Conservation (phyloP, 2,329 filamentous ascomycete genomes). For the Cladosporium sp. region DNA sequence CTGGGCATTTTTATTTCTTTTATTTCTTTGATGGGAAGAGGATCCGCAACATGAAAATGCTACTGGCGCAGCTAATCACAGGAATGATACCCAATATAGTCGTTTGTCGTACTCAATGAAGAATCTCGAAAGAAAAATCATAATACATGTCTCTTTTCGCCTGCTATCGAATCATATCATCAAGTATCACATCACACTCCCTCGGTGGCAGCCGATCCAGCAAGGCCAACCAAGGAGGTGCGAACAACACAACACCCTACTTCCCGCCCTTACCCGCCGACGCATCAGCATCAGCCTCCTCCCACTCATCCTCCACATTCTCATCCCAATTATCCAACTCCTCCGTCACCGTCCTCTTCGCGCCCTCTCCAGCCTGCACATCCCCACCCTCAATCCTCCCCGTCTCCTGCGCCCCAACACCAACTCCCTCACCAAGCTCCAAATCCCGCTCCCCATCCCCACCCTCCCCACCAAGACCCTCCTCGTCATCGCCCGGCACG, state of each 20-base stretch:
- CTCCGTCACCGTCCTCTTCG: conserved; percentile 73
- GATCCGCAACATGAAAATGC: not conserved
- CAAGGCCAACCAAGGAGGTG: not conserved
- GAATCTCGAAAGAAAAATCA: not conserved
- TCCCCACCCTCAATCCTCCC: conserved; percentile 31
- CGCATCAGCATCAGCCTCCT: conserved; percentile 54
- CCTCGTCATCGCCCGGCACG: conserved; percentile 63
- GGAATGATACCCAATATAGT: conserved; percentile 18
- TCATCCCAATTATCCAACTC: conserved; percentile 95
- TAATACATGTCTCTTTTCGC: conserved; percentile 16
- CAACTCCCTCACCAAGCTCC: conserved; percentile 69
- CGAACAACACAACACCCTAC: conserved; percentile 2
- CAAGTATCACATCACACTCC: conserved; percentile 11
- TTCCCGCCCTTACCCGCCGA: conserved; percentile 15
- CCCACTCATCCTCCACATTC: conserved; percentile 68
- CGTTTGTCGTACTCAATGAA: conserved; percentile 9
- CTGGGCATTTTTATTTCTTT: not conserved
- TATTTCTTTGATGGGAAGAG: not conserved
- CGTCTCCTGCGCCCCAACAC: conserved; percentile 37
- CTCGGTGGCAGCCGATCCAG: not conserved
- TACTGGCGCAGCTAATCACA: not conserved
- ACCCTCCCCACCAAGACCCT: conserved; percentile 20
- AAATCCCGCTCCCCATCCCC: conserved; percentile 59
- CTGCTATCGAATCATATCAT: conserved; percentile 15
- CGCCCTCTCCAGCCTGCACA: conserved; percentile 50